A percentile compares a stretch with the other conserved stretches of the same genome.
Conservation (phyloP, 768 basidiomycete genomes). For the Paxillus ammoniavirescens region DNA sequence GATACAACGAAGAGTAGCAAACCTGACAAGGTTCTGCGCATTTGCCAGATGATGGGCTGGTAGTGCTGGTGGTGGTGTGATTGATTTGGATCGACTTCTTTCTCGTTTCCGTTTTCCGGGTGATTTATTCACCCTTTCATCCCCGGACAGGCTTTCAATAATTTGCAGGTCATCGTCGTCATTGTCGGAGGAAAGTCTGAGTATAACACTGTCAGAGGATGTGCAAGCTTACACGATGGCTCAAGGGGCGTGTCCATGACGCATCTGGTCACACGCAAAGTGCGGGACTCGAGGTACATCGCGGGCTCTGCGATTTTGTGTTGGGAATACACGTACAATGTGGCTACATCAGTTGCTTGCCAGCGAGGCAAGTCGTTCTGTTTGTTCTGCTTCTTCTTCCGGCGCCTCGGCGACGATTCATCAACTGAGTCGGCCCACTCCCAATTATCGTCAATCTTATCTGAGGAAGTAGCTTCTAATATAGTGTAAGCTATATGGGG, state of each 20-base stretch:
- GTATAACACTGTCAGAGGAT: conserved; percentile 9
- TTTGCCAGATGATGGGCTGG: conserved; percentile 51
- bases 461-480: conserved; percentile 24
- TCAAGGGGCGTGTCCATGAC: conserved; percentile 23
- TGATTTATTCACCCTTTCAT: conserved; percentile 6
- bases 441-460: conserved; percentile 21
- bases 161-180: conserved; percentile 47
- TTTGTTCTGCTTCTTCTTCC: conserved; percentile 36
- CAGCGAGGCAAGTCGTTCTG: conserved; percentile 36
- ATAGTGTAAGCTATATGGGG: conserved; percentile 2
- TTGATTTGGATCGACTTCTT: conserved; percentile 65
- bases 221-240: conserved; percentile 7
- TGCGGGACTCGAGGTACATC: neutral
- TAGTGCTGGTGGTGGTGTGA: conserved; percentile 74
- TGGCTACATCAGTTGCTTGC: conserved; percentile 40
- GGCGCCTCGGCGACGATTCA: conserved; percentile 33
- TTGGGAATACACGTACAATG: conserved; percentile 37
- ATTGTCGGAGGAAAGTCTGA: conserved; percentile 38
- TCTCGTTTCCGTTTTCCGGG: conserved; percentile 44
- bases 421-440: conserved; percentile 14
- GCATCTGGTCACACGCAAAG: neutral
- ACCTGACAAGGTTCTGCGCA: conserved; percentile 65
- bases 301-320: neutral
- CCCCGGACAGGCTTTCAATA: conserved; percentile 33
- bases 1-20: conserved; percentile 11